A percentile compares a stretch with the other conserved stretches of the same genome.
Conservation (phyloP, 345 rosid species). For the Xanthoceras sorbifolium region DNA sequence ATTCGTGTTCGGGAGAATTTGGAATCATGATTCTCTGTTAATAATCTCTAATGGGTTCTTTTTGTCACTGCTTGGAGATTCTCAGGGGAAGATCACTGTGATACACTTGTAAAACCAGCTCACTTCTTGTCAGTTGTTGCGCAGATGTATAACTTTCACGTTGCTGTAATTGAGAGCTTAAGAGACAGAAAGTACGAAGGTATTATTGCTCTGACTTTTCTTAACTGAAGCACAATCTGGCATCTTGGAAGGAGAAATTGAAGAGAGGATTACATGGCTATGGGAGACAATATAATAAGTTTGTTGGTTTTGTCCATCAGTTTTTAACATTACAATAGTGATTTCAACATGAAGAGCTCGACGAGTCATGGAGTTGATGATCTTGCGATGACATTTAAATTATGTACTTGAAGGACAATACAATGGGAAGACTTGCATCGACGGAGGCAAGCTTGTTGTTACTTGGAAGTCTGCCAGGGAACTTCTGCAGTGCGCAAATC, state of each 20-base stretch:
- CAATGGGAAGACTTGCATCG: too few relatives aligned
- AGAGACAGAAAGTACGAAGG: background rate
- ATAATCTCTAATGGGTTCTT: background rate
- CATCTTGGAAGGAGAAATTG: background rate
- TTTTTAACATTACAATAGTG: too few relatives aligned
- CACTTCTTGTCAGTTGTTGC: background rate
- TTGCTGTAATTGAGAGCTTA: background rate
- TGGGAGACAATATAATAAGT: too few relatives aligned
- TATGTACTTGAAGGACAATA: too few relatives aligned
- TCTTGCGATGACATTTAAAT: too few relatives aligned
- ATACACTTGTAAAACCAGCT: background rate
- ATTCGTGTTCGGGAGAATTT: slow-evolving; percentile 54
- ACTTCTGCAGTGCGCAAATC: background rate
- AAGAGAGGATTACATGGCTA: too few relatives aligned
- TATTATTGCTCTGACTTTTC: background rate
- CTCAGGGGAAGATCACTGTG: background rate
- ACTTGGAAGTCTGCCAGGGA: background rate
- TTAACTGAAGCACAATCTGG: background rate
- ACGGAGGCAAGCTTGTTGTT: background rate
- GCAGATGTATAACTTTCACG: background rate
- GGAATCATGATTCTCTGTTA: slow-evolving; percentile 35
- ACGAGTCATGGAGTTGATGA: too few relatives aligned
- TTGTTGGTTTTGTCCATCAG: too few relatives aligned
- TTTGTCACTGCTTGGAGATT: background rate
- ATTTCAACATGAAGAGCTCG: too few relatives aligned